phyloP scores from a whole-genome alignment of 2,329 filamentous ascomycete genomes.

The Penicillium expansum region DNA sequence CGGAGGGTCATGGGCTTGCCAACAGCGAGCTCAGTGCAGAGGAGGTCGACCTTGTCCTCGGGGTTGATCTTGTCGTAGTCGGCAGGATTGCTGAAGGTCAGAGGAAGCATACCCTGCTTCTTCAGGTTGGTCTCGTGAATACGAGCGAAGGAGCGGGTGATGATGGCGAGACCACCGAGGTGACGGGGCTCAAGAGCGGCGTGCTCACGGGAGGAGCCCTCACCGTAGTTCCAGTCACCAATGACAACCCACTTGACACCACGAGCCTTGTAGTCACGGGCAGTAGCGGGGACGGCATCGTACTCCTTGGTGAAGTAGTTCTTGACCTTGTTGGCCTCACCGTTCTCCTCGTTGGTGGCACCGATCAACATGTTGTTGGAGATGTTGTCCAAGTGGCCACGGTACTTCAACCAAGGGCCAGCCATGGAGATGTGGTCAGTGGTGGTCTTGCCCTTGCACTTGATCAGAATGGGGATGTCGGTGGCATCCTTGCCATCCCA shows the following conservation, averaged over 20 bases:
- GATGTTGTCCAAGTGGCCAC: slow-evolving; percentile 97
- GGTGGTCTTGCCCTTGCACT: slow-evolving; percentile 93
- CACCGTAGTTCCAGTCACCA: slow-evolving; percentile 99
- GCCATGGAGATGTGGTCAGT: slow-evolving; percentile 96
- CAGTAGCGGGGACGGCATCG: slow-evolving; percentile 86
- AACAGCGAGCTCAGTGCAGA: slow-evolving; percentile 84
- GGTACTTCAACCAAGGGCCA: slow-evolving; percentile 98
- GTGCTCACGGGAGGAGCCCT: slow-evolving; percentile 96
- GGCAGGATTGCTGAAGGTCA: slow-evolving; percentile 89
- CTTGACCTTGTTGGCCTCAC: slow-evolving; percentile 95
- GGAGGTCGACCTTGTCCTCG: slow-evolving; percentile 86
- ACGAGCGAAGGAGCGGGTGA: slow-evolving; percentile 92
- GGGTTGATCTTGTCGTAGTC: slow-evolving; percentile 98
- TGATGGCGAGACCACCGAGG: slow-evolving; percentile 94
- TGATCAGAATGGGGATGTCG: slow-evolving; percentile 89
- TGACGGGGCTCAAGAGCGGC: slow-evolving; percentile 96
- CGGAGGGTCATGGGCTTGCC: slow-evolving; percentile 89
- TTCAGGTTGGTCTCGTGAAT: slow-evolving; percentile 99
- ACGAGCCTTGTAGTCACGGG: slow-evolving; percentile 97
- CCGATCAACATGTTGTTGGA: slow-evolving; percentile 96
- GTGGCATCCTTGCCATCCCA: slow-evolving; percentile 91
- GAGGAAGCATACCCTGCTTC: slow-evolving; percentile 99
- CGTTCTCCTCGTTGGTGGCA: slow-evolving; percentile 92
- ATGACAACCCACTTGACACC: slow-evolving; percentile 95
- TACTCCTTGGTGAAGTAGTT: slow-evolving; percentile 82